A percentile compares a stretch with the other conserved stretches of the same genome.
These are phyloP conservation scores for Senecio squalidus DNA, from an alignment of 140 eudicot species.

Conservation along the genomic window DNA sequence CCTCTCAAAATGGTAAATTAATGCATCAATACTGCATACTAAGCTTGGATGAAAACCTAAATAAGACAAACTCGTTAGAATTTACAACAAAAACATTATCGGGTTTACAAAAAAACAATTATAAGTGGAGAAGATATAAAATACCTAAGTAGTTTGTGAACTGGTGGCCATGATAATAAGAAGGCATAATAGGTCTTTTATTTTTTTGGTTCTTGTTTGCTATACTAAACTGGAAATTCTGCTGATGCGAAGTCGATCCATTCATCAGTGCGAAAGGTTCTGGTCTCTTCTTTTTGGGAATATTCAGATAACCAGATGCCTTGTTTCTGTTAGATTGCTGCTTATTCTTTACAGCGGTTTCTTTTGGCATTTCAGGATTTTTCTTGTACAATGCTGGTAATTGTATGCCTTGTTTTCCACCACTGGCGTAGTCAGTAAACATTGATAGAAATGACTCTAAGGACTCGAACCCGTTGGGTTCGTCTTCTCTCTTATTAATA, in stretches of 20 bases:
- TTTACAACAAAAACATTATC: not conserved
- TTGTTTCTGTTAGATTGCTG: constrained; percentile 1
- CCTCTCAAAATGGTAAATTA: constrained; percentile 35
- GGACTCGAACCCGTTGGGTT: constrained; percentile 35
- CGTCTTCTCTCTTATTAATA: constrained; percentile 13
- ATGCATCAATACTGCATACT: constrained; percentile 30
- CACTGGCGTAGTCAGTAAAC: constrained; percentile 19
- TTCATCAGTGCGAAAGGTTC: constrained; percentile 36
- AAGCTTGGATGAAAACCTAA: no score
- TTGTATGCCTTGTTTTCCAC: constrained; percentile 17
- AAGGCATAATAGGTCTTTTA: constrained; percentile 34
- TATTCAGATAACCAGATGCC: constrained; percentile 18
- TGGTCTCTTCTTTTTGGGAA: constrained; percentile 37
- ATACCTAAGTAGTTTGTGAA: constrained; percentile 30
- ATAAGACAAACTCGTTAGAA: no score
- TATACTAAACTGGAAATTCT: constrained; percentile 25
- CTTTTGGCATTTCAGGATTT: constrained; percentile 48
- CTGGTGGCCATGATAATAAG: constrained; percentile 20
- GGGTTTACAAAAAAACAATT: not conserved
- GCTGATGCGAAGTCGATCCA: constrained; percentile 38
- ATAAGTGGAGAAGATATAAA: not conserved
- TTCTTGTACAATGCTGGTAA: constrained; percentile 46
- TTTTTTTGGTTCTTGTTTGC: constrained; percentile 48
- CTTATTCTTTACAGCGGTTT: no score
- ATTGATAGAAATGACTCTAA: constrained; percentile 35